Conservation (phyloP, 495 filamentous ascomycete species). For the Neurospora intermedia region DNA sequence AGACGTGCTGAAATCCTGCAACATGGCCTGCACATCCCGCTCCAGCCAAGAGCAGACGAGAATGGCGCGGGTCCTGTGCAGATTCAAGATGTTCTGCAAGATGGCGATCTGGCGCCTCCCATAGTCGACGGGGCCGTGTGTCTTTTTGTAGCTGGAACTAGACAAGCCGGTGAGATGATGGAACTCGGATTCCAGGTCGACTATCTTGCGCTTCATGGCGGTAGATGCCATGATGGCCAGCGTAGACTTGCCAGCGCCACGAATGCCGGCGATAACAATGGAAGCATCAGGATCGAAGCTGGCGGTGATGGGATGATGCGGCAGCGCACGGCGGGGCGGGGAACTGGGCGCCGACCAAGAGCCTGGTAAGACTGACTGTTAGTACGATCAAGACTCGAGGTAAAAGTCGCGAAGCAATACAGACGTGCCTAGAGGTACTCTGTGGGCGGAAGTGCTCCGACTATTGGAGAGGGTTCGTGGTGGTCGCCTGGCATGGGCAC, state of each 20-base stretch:
- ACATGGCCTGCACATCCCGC: conserved; percentile 42
- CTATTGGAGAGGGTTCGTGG: neutral
- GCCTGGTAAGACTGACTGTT: neutral
- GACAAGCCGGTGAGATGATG: conserved; percentile 47
- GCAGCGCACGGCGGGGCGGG: neutral
- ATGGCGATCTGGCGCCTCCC: conserved; percentile 45
- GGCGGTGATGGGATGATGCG: neutral
- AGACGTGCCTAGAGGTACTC: neutral
- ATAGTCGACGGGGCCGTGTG: conserved; percentile 44
- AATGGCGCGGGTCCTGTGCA: conserved; percentile 47
- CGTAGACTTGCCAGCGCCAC: conserved; percentile 60
- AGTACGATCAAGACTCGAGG: neutral
- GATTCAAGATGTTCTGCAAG: conserved; percentile 48
- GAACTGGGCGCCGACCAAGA: conserved; percentile 6
- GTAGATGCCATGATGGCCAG: conserved; percentile 58
- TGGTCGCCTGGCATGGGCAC: neutral
- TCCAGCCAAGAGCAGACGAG: conserved; percentile 53
- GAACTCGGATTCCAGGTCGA: conserved; percentile 55
- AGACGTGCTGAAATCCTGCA: conserved; percentile 41
- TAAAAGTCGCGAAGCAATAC: neutral
- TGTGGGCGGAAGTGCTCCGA: neutral
- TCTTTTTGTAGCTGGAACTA: conserved; percentile 46
- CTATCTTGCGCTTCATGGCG: conserved; percentile 48
- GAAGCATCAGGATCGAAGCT: conserved; percentile 47
- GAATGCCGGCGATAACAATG: conserved; percentile 57